phyloP scores from a whole-genome alignment of 176 grass and related monocot genomes.

The Tillandsia leiboldiana region DNA sequence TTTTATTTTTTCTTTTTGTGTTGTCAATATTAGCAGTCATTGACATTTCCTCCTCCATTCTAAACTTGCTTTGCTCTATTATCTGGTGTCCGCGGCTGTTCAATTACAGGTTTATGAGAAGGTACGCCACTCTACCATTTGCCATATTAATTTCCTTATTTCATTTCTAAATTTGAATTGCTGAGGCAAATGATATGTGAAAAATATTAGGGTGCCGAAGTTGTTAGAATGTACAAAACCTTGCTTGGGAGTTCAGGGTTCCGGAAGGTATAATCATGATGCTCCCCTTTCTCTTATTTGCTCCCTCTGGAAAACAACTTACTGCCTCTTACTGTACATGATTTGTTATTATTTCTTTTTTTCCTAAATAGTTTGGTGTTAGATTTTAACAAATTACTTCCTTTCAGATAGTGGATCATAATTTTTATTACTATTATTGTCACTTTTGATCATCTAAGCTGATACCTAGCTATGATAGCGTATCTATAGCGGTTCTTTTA shows the following conservation, averaged over 20 bases:
- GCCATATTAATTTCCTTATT: constrained; percentile 16
- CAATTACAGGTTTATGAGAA: constrained; percentile 89
- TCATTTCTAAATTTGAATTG: constrained; percentile 8
- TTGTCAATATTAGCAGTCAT: constrained; percentile 16
- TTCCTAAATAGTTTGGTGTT: background rate
- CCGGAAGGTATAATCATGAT: constrained; percentile 44
- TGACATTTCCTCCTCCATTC: constrained; percentile 9
- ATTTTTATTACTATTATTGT: background rate
- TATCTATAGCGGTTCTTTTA: background rate
- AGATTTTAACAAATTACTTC: background rate
- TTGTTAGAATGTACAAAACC: constrained; percentile 99
- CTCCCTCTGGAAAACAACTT: background rate
- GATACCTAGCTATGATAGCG: background rate
- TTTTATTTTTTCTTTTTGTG: constrained; percentile 8
- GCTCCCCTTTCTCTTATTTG: background rate
- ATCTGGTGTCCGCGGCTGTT: constrained; percentile 24
- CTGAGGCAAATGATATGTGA: constrained; percentile 13
- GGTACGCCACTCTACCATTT: constrained; percentile 29
- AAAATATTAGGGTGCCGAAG: constrained; percentile 75
- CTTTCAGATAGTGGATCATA: background rate
- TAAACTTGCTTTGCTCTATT: constrained; percentile 9
- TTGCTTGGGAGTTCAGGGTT: constrained; percentile 90
- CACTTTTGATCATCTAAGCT: background rate
- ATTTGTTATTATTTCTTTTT: background rate
- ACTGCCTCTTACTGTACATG: background rate